These are phyloP conservation scores for Cucumis hystrix DNA, from an alignment of 306 rosid genomes.

Conservation along the genomic window DNA sequence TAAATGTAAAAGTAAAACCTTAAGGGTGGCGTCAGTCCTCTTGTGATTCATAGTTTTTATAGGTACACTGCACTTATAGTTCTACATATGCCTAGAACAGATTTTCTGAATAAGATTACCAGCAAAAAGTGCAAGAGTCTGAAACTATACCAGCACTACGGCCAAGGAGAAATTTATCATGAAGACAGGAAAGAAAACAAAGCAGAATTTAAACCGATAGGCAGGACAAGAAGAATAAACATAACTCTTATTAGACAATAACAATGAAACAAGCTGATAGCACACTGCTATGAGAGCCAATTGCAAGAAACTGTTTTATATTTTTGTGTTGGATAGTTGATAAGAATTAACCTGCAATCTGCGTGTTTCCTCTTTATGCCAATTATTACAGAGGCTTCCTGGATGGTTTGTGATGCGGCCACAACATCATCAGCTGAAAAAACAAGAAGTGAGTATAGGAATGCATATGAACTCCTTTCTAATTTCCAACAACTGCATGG, in stretches of 20 bases:
- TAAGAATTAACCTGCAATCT: slow-evolving; percentile 44
- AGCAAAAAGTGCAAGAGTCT: not conserved
- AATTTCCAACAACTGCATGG: not conserved
- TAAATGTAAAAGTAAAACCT: not conserved
- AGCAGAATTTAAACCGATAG: not conserved
- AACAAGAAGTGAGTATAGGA: slow-evolving; percentile 10
- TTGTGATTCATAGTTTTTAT: not conserved
- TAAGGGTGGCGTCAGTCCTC: not conserved
- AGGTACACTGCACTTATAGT: not conserved
- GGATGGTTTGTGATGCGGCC: slow-evolving; percentile 19
- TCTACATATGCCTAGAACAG: not conserved
- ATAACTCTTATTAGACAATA: not conserved
- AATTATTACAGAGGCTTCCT: slow-evolving; percentile 21
- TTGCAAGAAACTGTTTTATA: slow-evolving; percentile 7
- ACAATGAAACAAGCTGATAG: not conserved
- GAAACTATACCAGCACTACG: not conserved
- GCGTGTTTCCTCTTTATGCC: slow-evolving; percentile 59
- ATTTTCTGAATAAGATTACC: not conserved
- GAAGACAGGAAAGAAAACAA: not conserved
- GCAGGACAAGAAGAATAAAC: not conserved
- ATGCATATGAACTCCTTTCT: not conserved
- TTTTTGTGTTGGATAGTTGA: slow-evolving; percentile 8
- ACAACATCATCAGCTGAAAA: slow-evolving; percentile 36
- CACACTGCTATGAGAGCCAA: not conserved
- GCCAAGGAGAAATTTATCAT: not conserved